These are phyloP conservation scores for Allodekkera sacchari DNA, from an alignment of 805 yeast genomes.

Conservation along the genomic window DNA sequence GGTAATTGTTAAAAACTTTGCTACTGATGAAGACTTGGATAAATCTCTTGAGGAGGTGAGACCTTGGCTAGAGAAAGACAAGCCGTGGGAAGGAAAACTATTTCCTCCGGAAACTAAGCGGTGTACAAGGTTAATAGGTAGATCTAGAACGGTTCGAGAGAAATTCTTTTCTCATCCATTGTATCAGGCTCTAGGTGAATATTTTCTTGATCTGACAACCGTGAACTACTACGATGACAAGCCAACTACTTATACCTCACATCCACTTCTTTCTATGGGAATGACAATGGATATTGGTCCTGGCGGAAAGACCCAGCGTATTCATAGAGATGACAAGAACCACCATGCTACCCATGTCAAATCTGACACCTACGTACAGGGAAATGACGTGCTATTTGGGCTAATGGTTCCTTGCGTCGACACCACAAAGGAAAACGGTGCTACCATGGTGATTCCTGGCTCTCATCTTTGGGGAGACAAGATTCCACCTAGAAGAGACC, in stretches of 20 bases:
- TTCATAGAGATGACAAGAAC: conserved; percentile 16
- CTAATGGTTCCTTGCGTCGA: conserved; percentile 12
- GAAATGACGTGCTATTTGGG: conserved; percentile 14
- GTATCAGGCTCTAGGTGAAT: conserved; percentile 8
- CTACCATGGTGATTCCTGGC: conserved; percentile 24
- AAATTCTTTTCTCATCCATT: conserved; percentile 9
- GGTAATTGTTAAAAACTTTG: conserved; percentile 7
- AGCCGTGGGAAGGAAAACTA: conserved; percentile 17
- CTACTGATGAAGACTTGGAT: conserved; percentile 9
- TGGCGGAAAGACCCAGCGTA: conserved; percentile 13
- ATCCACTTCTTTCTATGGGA: conserved; percentile 10
- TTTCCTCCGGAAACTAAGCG: conserved; percentile 18
- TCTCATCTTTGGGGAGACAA: conserved; percentile 25
- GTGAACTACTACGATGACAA: conserved; percentile 9
- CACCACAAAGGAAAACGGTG: conserved; percentile 22
- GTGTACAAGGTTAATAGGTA: conserved; percentile 12
- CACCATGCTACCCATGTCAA: conserved; percentile 14
- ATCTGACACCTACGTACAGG: conserved; percentile 7
- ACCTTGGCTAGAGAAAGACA: conserved; percentile 13
- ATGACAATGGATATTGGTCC: conserved; percentile 16
- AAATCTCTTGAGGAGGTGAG: conserved; percentile 11
- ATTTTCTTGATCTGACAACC: conserved; percentile 7
- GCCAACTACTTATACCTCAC: conserved; percentile 9
- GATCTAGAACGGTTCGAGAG: conserved; percentile 12
- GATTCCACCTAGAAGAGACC: conserved; percentile 18